Evolutionary conservation across 1,284 basidiomycete genomes (phyloP).

Genomic region (Ustilago xerochloae): DNA sequence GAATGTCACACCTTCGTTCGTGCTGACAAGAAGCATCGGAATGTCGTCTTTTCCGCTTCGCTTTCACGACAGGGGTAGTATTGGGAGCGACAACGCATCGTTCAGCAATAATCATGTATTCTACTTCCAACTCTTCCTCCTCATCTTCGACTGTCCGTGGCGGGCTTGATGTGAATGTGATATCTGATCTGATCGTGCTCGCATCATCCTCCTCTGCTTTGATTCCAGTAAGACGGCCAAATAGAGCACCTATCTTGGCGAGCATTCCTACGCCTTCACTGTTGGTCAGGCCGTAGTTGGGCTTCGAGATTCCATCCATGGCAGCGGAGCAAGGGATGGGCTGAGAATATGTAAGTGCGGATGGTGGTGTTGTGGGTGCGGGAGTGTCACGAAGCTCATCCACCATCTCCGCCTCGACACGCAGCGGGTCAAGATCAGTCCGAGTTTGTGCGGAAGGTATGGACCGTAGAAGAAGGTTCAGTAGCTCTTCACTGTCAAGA

Average conservation of each 20-base stretch:
- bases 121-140: slow-evolving; percentile 26
- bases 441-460: slow-evolving; percentile 15
- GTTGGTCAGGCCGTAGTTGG: not conserved
- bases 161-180: not conserved
- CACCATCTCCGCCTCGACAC: not conserved
- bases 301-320: not conserved
- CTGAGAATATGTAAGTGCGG: not conserved
- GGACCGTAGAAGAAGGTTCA: slow-evolving; percentile 12
- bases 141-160: not conserved
- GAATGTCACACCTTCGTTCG: not conserved
- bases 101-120: slow-evolving; percentile 34
- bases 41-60: not conserved
- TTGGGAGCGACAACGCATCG: slow-evolving; percentile 5
- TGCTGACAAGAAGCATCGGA: not conserved
- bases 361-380: not conserved
- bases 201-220: not conserved
- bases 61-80: not conserved
- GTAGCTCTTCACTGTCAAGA: slow-evolving; percentile 7
- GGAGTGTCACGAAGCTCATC: slow-evolving; percentile 7
- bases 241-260: not conserved
- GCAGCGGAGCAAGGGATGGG: not conserved
- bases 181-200: not conserved
- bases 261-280: not conserved
- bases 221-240: not conserved
- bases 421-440: not conserved